Conservation (phyloP, 768 basidiomycete species). For the Trametes villosa region DNA sequence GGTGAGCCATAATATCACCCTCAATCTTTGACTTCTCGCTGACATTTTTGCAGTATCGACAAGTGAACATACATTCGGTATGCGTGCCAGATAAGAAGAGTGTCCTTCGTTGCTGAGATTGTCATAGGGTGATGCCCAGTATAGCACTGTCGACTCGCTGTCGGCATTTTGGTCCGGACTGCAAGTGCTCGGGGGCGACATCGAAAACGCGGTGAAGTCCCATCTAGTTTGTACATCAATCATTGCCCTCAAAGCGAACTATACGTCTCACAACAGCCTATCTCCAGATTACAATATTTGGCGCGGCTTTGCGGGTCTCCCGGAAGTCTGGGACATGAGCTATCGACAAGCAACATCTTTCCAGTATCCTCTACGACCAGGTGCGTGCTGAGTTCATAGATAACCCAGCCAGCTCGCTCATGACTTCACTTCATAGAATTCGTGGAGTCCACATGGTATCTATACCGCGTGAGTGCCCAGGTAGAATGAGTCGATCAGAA, state of each 20-base stretch:
- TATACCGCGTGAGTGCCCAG: slow-evolving; percentile 69
- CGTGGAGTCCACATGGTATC: slow-evolving; percentile 94
- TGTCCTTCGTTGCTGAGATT: background rate
- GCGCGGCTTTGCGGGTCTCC: slow-evolving; percentile 84
- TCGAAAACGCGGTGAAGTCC: slow-evolving; percentile 90
- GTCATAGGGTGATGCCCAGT: slow-evolving; percentile 68
- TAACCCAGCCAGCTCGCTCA: background rate
- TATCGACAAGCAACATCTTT: slow-evolving; percentile 70
- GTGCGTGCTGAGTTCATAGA: slow-evolving; percentile 37
- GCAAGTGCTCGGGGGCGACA: slow-evolving; percentile 84
- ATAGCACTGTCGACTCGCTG: slow-evolving; percentile 87
- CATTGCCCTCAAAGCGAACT: background rate
- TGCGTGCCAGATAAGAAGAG: background rate
- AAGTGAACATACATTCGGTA: slow-evolving; percentile 64
- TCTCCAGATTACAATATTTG: slow-evolving; percentile 96
- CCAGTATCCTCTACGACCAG: slow-evolving; percentile 82
- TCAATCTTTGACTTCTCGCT: background rate
- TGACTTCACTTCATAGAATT: slow-evolving; percentile 62
- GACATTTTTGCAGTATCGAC: slow-evolving; percentile 69
- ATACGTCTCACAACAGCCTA: no score
- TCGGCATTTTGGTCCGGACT: slow-evolving; percentile 98
- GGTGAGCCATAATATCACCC: slow-evolving; percentile 49
- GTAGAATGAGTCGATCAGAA: background rate
- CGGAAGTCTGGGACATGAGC: slow-evolving; percentile 90
- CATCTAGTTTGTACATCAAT: slow-evolving; percentile 78